Evolutionary conservation across 495 filamentous ascomycete species (phyloP).

Genomic region (Darksidea phi): DNA sequence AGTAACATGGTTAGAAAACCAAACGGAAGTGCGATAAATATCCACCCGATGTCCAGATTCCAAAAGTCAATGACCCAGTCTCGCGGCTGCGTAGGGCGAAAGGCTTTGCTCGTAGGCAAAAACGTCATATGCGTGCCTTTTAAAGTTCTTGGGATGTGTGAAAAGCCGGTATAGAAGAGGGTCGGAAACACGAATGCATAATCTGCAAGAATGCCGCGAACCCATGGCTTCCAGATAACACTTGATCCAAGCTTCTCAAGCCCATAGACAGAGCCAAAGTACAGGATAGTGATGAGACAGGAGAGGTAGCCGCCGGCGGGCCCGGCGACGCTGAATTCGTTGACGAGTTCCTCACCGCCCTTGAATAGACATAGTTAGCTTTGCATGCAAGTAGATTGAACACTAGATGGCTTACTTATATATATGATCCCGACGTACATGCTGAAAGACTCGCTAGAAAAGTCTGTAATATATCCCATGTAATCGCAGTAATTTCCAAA

Average conservation of each 20-base stretch:
- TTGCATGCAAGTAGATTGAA: background rate
- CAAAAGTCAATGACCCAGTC: constrained; percentile 81
- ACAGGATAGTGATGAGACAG: constrained; percentile 40
- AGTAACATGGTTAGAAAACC: constrained; percentile 77
- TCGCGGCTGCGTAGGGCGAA: too few species aligned
- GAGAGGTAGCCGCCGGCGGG: constrained; percentile 33
- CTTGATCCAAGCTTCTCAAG: constrained; percentile 40
- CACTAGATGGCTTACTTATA: constrained; percentile 19
- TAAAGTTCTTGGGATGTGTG: constrained; percentile 39
- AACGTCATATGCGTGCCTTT: constrained; percentile 28
- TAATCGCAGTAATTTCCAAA: constrained; percentile 39
- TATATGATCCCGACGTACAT: constrained; percentile 47
- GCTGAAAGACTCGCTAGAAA: constrained; percentile 41
- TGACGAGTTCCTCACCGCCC: constrained; percentile 41
- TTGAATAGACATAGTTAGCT: constrained; percentile 33
- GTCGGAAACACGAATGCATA: constrained; percentile 44
- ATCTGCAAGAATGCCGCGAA: constrained; percentile 41
- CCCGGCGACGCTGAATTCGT: constrained; percentile 30
- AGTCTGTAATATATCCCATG: constrained; percentile 45
- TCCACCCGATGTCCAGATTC: constrained; percentile 67
- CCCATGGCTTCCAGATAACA: constrained; percentile 31
- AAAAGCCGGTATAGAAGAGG: constrained; percentile 43
- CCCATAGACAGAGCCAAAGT: constrained; percentile 38
- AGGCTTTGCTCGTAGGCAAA: constrained; percentile 47
- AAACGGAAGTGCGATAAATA: constrained; percentile 85